Base-by-base conservation (phyloP, 2,329 filamentous ascomycete species). In the Ophioceras dolichostomum region DNA sequence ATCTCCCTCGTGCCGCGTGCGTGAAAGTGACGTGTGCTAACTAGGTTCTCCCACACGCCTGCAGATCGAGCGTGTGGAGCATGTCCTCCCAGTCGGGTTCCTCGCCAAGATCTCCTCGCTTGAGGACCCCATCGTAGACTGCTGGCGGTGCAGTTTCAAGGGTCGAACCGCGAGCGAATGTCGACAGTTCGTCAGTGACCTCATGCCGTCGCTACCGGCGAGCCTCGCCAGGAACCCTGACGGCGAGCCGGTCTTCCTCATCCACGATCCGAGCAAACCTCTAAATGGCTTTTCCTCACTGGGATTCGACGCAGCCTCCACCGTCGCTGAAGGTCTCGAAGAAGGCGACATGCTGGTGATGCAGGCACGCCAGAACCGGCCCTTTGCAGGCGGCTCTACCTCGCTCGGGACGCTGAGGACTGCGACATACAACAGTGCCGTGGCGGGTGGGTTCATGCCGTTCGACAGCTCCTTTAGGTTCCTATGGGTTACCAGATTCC, bases 401-500 rank as follows among this genome's bases (percentile, higher is more conserved):
- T 63, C 66, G 27, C 59, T 94, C 1, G 88, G 88, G 32, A 77
- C 79, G 36, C 60, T 94, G 5, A 77, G 88, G 24, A 73, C 69
- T 4, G 71, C 77, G 1, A 58, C 94, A 0, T 79, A 87, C 62
- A 73, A 76, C 41, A 64, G 69, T 8, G 81, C 84, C 3, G 70
- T 88, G 0, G 67, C 73, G n/a, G 58, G 71, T 19, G 70, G 65
- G 1, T 62, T 82, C 22, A 62, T 85, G 27, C 47, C 58, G 4
- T 57, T 50, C 1, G 60, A 64, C 24, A 45, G 41, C 50, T 66
- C 52, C 40, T 87, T 73, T 61, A 66, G 67, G 41, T 89, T 88
- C 57, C 69, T 82, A 39, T 98, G 91, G 91, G 73, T 98, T 10
- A 81, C 73, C 1, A 77, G 89, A 41, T 98, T 98, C 53, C 91